phyloP scores from a whole-genome alignment of 768 basidiomycete genomes.

The Termitomyces sp. region DNA sequence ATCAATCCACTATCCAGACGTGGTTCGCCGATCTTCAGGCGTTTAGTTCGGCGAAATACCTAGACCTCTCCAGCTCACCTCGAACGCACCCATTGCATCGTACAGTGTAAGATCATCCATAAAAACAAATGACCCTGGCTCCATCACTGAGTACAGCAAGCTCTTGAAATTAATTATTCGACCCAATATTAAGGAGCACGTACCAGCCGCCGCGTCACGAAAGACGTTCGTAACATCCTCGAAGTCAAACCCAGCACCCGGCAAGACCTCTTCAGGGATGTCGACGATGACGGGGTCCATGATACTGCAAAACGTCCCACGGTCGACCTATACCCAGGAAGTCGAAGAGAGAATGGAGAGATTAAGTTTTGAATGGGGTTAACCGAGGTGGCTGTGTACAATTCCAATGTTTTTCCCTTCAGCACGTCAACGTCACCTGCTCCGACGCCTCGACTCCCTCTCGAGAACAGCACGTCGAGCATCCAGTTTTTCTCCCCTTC shows the following conservation, averaged over 20 bases:
- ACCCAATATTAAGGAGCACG: slow-evolving; percentile 7
- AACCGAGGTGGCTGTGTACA: slow-evolving; percentile 18
- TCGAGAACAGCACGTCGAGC: slow-evolving; percentile 15
- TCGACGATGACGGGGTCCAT: slow-evolving; percentile 11
- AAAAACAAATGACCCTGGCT: slow-evolving; percentile 54
- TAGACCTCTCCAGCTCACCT: slow-evolving; percentile 40
- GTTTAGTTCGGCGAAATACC: slow-evolving; percentile 5
- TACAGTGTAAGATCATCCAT: slow-evolving; percentile 67
- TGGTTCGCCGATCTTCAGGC: slow-evolving; percentile 77
- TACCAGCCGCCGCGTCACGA: slow-evolving; percentile 56
- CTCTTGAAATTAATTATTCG: background rate
- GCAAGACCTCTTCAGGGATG: slow-evolving; percentile 25
- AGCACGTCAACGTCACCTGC: slow-evolving; percentile 9
- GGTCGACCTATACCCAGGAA: background rate
- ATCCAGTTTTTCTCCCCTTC: slow-evolving; percentile 7
- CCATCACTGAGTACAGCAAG: slow-evolving; percentile 42
- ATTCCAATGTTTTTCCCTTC: slow-evolving; percentile 16
- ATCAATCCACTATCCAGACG: slow-evolving; percentile 81
- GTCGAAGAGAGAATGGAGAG: background rate
- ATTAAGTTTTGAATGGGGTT: background rate
- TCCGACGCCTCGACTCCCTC: slow-evolving; percentile 9
- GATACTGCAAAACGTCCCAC: background rate
- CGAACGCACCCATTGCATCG: slow-evolving; percentile 93
- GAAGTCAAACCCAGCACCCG: slow-evolving; percentile 56
- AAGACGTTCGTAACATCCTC: slow-evolving; percentile 61